Base-by-base conservation (phyloP, 805 yeast species). In the Dipodascopsis tothii region DNA sequence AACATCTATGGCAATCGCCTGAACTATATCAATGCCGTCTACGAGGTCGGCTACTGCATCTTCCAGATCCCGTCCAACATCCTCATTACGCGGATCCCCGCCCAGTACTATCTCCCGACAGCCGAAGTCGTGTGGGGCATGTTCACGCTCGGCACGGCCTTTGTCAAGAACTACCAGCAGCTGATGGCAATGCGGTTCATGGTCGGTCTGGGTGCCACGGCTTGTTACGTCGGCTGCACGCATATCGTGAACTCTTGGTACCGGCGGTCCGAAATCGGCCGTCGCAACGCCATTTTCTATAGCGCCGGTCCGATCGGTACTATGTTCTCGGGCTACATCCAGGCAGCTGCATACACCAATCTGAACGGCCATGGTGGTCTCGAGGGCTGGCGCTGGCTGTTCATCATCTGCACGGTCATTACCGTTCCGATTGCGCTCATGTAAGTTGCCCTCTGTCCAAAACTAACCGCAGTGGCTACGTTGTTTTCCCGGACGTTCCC, bases 1-100 rank as follows among this genome's bases (percentile, higher is more conserved):
- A 46, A 53, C 14, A 70, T 81, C 54, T 27, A 67, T 45, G 84
- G 83, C 32, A 76, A 80, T 55, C 84, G 81, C 52, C 68, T 79
- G 45, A 63, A 77, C 43, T 66, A 78, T 51, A 27, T 27, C 32
- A 27, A 27, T n/a, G 32, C 32, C 11, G n/a, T 27, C 14, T 27
- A n/a, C n/a, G n/a, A 27, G 32, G 68, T 71, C 17, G 77, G 77
- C 21, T 72, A 72, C 41, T 65, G 71, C 33, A 50, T 73, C 21
- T 70, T 66, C 37, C 72, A 38, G 19, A 38, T 45, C n/a, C 49
- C 49, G n/a, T 21, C 33, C 23, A 39, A 43, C 18, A 32, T 45
- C 19, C 7, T 45, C 21, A 27, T 45, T 5, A 45, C 70, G 28
- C 19, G 19, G 16, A 22, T 45, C 3, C 75, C 73, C 1, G 46